Conservation (phyloP, 2,329 filamentous ascomycete genomes). For the Fusarium coffeatum region DNA sequence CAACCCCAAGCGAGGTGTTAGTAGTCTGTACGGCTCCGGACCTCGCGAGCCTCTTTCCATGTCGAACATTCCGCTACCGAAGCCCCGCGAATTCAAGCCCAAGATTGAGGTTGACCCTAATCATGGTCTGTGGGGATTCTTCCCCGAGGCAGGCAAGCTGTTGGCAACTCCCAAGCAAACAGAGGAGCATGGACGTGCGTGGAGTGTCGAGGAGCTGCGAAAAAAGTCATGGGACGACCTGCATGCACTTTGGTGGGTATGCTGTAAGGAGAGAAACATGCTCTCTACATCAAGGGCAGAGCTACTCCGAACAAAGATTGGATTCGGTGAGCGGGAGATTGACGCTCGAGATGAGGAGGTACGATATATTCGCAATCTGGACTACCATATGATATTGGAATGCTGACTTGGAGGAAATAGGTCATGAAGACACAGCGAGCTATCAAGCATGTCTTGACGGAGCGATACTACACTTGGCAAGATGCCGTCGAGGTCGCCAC, state of each 20-base stretch:
- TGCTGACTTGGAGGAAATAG: constrained; percentile 57
- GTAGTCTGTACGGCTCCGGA: constrained; percentile 81
- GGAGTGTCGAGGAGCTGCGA: constrained; percentile 87
- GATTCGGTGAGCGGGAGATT: constrained; percentile 79
- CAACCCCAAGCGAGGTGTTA: constrained; percentile 84
- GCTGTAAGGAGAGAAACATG: constrained; percentile 89
- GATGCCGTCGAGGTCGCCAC: constrained; percentile 76
- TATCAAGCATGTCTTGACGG: constrained; percentile 87
- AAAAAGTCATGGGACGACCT: constrained; percentile 94
- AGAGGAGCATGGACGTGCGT: constrained; percentile 79
- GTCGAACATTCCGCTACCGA: constrained; percentile 76
- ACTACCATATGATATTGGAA: background rate
- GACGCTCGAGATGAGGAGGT: constrained; percentile 74
- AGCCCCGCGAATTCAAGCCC: constrained; percentile 71
- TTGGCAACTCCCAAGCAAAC: constrained; percentile 79
- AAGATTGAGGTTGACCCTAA: constrained; percentile 71
- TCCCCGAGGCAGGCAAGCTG: constrained; percentile 75
- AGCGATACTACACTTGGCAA: constrained; percentile 89
- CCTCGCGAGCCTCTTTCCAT: constrained; percentile 80
- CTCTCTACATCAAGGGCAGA: constrained; percentile 82
- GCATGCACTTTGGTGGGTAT: constrained; percentile 94
- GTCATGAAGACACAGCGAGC: constrained; percentile 80
- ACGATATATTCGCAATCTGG: constrained; percentile 47
- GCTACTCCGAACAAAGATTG: constrained; percentile 72
- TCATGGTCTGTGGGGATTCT: constrained; percentile 95